Percentiles rank a stretch among this genome's conserved stretches.
Evolutionary conservation across 805 yeast genomes (phyloP).

Genomic region (Candida sakaeoensis): DNA sequence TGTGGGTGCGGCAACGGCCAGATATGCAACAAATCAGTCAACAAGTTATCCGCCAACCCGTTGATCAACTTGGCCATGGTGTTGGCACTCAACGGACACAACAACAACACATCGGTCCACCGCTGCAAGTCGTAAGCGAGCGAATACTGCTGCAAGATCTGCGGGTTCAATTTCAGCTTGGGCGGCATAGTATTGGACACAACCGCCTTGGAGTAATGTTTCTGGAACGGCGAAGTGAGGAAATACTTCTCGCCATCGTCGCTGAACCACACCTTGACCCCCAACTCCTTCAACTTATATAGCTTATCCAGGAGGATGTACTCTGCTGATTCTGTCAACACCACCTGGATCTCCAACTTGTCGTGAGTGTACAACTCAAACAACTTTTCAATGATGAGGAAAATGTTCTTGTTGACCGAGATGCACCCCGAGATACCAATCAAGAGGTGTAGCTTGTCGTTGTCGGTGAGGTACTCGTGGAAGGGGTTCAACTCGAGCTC

Average conservation of each 20-base stretch:
- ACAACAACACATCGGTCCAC: constrained; percentile 26
- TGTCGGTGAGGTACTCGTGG: constrained; percentile 5
- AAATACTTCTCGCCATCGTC: constrained; percentile 18
- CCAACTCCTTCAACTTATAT: constrained; percentile 18
- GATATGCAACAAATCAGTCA: constrained; percentile 19
- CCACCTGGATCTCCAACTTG: constrained; percentile 21
- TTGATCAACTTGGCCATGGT: constrained; percentile 23
- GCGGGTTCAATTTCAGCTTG: constrained; percentile 11
- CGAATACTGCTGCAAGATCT: constrained; percentile 13
- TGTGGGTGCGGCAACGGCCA: constrained; percentile 19
- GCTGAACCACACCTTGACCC: constrained; percentile 23
- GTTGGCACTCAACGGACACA: constrained; percentile 24
- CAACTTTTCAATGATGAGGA: constrained; percentile 20
- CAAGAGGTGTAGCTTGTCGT: constrained; percentile 18
- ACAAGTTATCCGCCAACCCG: constrained; percentile 22
- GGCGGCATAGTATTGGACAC: constrained; percentile 1
- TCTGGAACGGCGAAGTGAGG: constrained; percentile 12
- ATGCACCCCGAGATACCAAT: constrained; percentile 26
- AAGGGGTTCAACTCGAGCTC: not conserved
- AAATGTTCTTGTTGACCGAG: constrained; percentile 19
- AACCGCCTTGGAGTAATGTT: constrained; percentile 9
- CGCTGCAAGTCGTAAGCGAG: constrained; percentile 19
- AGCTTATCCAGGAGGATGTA: constrained; percentile 18
- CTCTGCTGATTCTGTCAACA: constrained; percentile 23
- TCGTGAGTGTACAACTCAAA: constrained; percentile 20